phyloP scores from a whole-genome alignment of 2,329 filamentous ascomycete species.

The Alternaria alternata region DNA sequence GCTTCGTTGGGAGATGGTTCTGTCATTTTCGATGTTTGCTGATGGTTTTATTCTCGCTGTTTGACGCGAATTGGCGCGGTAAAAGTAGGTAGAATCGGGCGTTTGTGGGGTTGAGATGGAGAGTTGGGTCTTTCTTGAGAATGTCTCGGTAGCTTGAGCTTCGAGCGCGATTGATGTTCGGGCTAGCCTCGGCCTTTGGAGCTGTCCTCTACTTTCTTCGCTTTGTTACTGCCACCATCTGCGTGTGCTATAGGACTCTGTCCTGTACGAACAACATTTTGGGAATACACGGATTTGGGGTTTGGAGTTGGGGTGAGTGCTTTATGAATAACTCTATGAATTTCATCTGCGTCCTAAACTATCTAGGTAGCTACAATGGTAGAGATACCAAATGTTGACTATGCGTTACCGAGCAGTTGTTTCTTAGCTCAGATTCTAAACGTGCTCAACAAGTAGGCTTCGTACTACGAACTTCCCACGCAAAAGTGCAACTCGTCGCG shows the following conservation, averaged over 20 bases:
- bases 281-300: too few species aligned
- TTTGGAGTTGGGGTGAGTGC: too few species aligned
- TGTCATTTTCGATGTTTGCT: slow-evolving; percentile 6
- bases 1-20: slow-evolving; percentile 10
- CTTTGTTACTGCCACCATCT: too few species aligned
- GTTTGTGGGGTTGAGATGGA: background rate
- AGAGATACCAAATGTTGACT: too few species aligned
- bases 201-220: background rate
- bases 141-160: slow-evolving; percentile 17
- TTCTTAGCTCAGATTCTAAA: background rate
- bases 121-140: slow-evolving; percentile 5
- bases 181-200: slow-evolving; percentile 16
- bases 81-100: background rate
- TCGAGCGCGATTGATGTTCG: slow-evolving; percentile 29
- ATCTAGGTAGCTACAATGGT: background rate
- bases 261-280: too few species aligned
- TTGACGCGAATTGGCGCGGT: slow-evolving; percentile 5
- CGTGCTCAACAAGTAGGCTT: too few species aligned
- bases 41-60: background rate
- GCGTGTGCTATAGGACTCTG: too few species aligned
- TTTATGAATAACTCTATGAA: too few species aligned
- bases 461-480: background rate
- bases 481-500: background rate
- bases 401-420: background rate
- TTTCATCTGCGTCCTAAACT: too few species aligned